phyloP scores from a whole-genome alignment of 2,329 filamentous ascomycete genomes.

The Colletotrichum echinochloae region DNA sequence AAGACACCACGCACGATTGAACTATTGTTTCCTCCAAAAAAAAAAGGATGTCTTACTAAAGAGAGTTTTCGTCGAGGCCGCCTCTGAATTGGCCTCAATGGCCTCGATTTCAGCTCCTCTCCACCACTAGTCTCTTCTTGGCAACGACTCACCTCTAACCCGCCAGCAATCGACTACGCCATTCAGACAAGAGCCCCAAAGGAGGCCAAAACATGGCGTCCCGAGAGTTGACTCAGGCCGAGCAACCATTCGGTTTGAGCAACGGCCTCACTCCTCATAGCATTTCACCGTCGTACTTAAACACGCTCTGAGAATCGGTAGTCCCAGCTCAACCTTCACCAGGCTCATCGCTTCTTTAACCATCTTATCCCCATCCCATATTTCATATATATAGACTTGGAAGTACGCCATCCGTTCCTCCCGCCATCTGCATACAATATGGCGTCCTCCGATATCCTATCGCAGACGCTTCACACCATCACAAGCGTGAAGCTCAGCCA shows the following conservation, averaged over 20 bases:
- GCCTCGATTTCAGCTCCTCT: background rate
- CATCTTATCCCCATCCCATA: background rate
- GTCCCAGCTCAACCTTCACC: background rate
- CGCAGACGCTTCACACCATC: conserved; percentile 66
- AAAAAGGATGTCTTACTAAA: background rate
- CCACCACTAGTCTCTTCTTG: background rate
- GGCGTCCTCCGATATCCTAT: conserved; percentile 55
- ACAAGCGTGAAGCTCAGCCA: conserved; percentile 69
- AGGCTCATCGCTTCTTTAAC: conserved; percentile 2
- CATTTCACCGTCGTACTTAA: background rate
- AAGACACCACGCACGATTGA: background rate
- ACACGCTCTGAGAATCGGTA: background rate
- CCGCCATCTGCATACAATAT: conserved; percentile 41
- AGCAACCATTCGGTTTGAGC: background rate
- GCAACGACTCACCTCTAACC: background rate
- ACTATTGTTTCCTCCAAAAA: background rate
- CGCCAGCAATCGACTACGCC: background rate
- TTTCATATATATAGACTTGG: background rate
- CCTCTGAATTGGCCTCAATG: conserved; percentile 7
- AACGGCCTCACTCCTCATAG: background rate
- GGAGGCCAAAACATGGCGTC: conserved; percentile 1
- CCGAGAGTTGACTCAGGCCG: background rate
- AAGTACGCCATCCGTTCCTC: background rate
- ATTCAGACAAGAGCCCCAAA: background rate
- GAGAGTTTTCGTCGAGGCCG: background rate